Conservation (phyloP, 176 grass and related monocot species). For the Pontederia crassipes region DNA sequence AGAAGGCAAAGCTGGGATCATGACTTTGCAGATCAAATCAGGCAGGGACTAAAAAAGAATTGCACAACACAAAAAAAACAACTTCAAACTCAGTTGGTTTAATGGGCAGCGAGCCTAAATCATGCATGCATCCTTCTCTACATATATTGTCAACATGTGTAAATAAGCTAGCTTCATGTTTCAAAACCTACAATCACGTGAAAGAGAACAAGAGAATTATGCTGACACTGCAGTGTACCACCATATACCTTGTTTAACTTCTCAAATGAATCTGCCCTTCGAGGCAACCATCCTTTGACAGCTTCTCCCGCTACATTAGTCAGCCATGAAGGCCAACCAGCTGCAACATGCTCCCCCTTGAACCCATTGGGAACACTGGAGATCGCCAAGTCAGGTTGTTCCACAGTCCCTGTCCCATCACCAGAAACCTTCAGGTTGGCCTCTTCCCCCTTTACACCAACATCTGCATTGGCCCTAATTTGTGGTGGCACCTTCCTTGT, state of each 20-base stretch:
- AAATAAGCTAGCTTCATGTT: no score
- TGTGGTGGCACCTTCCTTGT: background rate
- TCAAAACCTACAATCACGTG: background rate
- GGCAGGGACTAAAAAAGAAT: no score
- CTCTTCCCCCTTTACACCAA: slow-evolving; percentile 22
- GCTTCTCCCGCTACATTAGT: slow-evolving; percentile 8
- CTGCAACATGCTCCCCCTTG: slow-evolving; percentile 9
- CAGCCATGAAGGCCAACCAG: slow-evolving; percentile 19
- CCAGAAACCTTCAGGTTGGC: slow-evolving; percentile 15
- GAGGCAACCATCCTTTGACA: slow-evolving; percentile 6
- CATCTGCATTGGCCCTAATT: slow-evolving; percentile 15
- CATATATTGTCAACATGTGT: no score
- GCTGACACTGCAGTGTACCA: background rate
- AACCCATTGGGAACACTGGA: slow-evolving; percentile 20
- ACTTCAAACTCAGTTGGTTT: no score
- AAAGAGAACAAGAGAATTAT: background rate
- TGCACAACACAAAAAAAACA: no score
- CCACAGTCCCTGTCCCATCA: slow-evolving; percentile 2
- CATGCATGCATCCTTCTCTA: no score
- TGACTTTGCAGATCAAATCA: no score
- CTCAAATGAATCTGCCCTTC: slow-evolving; percentile 11
- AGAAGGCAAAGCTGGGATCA: no score
- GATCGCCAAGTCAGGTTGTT: slow-evolving; percentile 26
- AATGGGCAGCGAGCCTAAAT: no score
- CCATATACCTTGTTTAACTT: slow-evolving; percentile 4